phyloP scores from a whole-genome alignment of 371 early-diverging fungal genomes.

The Rhizopus microsporus region DNA sequence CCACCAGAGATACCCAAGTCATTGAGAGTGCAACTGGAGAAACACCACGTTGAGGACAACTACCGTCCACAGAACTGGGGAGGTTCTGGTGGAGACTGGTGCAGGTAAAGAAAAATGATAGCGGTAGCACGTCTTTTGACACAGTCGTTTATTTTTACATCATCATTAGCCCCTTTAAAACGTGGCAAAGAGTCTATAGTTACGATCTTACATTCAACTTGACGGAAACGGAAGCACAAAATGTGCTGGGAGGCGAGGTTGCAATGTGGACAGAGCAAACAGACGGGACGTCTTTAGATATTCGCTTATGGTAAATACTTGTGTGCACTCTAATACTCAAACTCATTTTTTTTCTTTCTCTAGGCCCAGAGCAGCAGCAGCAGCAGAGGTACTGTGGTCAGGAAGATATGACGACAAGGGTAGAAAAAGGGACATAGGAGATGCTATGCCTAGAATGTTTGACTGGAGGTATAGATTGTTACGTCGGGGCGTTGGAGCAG shows the following conservation, averaged over 20 bases:
- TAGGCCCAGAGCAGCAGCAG: conserved; percentile 48
- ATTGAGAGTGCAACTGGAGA: conserved; percentile 23
- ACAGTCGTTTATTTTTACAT: not conserved
- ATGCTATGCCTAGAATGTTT: conserved; percentile 69
- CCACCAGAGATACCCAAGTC: conserved; percentile 28
- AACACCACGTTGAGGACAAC: conserved; percentile 25
- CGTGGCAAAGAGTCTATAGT: conserved; percentile 78
- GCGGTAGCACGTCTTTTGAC: not conserved
- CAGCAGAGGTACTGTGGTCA: conserved; percentile 77
- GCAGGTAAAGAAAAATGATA: conserved; percentile 37
- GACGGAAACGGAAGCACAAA: conserved; percentile 52
- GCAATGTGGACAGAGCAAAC: conserved; percentile 78
- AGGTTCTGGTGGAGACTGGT: conserved; percentile 51
- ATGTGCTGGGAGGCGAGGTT: conserved; percentile 52
- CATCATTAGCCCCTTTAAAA: conserved; percentile 67
- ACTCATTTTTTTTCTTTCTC: not conserved
- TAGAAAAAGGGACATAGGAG: conserved; percentile 55
- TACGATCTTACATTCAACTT: conserved; percentile 70
- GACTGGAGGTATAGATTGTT: conserved; percentile 76
- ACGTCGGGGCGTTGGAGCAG: conserved; percentile 66
- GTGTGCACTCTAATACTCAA: not conserved
- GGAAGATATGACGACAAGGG: conserved; percentile 62
- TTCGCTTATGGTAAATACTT: conserved; percentile 56
- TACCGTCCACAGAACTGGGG: conserved; percentile 40
- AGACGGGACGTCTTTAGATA: conserved; percentile 66